A percentile compares a stretch with the other conserved stretches of the same genome.
Evolutionary conservation across 1,284 basidiomycete genomes (phyloP).

Genomic region (Malassezia slooffiae): DNA sequence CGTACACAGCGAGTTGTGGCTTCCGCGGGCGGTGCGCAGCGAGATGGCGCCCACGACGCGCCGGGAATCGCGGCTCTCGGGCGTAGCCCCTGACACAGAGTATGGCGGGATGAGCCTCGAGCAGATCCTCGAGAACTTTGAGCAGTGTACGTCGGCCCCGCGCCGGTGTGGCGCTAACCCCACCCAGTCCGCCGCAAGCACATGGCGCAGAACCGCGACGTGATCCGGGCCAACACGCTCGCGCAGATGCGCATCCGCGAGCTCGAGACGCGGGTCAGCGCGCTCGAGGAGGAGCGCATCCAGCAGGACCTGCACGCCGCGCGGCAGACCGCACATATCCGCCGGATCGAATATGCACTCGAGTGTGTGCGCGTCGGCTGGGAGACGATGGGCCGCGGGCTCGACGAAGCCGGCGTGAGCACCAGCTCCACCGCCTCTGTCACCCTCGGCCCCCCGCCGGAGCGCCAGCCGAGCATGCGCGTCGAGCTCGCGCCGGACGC

Average conservation of each 20-base stretch:
- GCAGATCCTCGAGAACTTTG: slow-evolving; percentile 38
- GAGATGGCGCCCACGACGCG: slow-evolving; percentile 14
- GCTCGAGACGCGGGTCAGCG: slow-evolving; percentile 31
- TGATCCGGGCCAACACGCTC: slow-evolving; percentile 39
- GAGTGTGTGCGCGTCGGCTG: slow-evolving; percentile 26
- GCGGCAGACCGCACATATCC: slow-evolving; percentile 20
- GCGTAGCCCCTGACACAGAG: slow-evolving; percentile 3
- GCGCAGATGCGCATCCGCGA: slow-evolving; percentile 35
- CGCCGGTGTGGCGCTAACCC: slow-evolving; percentile 16
- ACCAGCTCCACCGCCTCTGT: neutral
- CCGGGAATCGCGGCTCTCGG: slow-evolving; percentile 18
- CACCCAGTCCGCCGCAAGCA: slow-evolving; percentile 30
- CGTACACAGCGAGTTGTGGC: too few species aligned
- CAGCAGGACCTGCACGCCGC: slow-evolving; percentile 17
- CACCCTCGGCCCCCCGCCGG: neutral
- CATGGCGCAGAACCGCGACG: slow-evolving; percentile 41
- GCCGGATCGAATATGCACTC: slow-evolving; percentile 27
- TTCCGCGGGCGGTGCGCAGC: too few species aligned
- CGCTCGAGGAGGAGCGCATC: slow-evolving; percentile 29
- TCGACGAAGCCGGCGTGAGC: slow-evolving; percentile 13
- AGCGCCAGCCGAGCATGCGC: neutral
- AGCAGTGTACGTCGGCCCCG: slow-evolving; percentile 19
- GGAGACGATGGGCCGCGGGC: slow-evolving; percentile 28
- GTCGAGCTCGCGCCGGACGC: slow-evolving; percentile 11
- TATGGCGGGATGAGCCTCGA: slow-evolving; percentile 22